Evolutionary conservation across 768 basidiomycete species (phyloP).

Genomic region (Leucocoprinus sp.): DNA sequence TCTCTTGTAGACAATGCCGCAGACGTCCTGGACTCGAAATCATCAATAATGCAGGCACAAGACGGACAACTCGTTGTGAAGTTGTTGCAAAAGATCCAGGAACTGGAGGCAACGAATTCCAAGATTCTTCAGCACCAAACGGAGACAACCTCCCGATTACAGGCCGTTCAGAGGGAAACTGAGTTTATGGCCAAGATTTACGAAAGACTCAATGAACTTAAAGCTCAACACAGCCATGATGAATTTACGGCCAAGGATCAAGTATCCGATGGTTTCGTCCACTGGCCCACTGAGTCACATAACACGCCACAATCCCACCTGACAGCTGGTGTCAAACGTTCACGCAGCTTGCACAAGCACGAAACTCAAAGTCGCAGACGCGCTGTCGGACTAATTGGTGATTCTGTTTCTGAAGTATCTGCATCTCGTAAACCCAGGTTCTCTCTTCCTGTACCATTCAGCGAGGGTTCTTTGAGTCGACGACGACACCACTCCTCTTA

Average conservation of each 20-base stretch:
- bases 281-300: constrained; percentile 1
- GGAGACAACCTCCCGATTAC: constrained; percentile 51
- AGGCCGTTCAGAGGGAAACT: constrained; percentile 65
- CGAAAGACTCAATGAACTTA: constrained; percentile 49
- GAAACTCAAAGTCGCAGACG: constrained; percentile 35
- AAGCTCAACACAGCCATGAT: constrained; percentile 33
- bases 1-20: neutral
- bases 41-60: constrained; percentile 26
- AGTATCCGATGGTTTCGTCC: constrained; percentile 9
- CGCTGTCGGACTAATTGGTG: constrained; percentile 57
- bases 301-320: constrained; percentile 20
- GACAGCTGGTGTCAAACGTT: constrained; percentile 4
- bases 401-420: constrained; percentile 14
- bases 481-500: constrained; percentile 20
- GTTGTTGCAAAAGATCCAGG: constrained; percentile 64
- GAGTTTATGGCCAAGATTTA: constrained; percentile 64
- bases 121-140: constrained; percentile 59
- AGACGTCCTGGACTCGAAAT: constrained; percentile 11
- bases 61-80: constrained; percentile 60
- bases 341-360: constrained; percentile 9
- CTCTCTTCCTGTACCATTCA: constrained; percentile 24
- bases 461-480: constrained; percentile 23
- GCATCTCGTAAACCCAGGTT: constrained; percentile 12
- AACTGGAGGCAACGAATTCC: constrained; percentile 66
- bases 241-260: constrained; percentile 14